A percentile compares a stretch with the other conserved stretches of the same genome.
phyloP scores from a whole-genome alignment of 208 protist genomes.

The Wallacemonas sp. region DNA sequence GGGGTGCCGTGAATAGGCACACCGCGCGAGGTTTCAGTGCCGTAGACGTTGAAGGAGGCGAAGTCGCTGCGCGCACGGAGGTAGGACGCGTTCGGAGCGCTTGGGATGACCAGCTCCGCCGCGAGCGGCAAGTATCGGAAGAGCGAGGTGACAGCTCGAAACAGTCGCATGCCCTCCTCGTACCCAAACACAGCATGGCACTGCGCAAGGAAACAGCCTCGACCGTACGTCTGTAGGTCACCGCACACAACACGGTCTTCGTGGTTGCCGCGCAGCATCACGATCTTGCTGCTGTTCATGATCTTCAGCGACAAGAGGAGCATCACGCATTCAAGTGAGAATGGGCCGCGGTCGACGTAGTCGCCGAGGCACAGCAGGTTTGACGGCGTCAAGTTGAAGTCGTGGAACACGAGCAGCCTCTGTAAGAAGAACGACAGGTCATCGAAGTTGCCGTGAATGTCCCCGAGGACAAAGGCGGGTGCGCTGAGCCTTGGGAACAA shows the following conservation, averaged over 20 bases:
- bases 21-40: background rate
- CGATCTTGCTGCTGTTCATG: slow-evolving; percentile 52
- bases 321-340: slow-evolving; percentile 64
- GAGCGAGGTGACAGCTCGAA: slow-evolving; percentile 51
- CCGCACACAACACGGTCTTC: slow-evolving; percentile 80
- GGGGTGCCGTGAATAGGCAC: slow-evolving; percentile 6
- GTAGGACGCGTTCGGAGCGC: slow-evolving; percentile 34
- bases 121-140: slow-evolving; percentile 78
- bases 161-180: slow-evolving; percentile 49
- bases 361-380: slow-evolving; percentile 64
- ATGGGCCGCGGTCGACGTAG: slow-evolving; percentile 78
- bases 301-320: slow-evolving; percentile 83
- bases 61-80: slow-evolving; percentile 16
- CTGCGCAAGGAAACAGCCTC: slow-evolving; percentile 63
- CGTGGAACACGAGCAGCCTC: slow-evolving; percentile 47
- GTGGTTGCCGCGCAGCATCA: slow-evolving; percentile 87
- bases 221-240: slow-evolving; percentile 63
- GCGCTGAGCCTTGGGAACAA: slow-evolving; percentile 55
- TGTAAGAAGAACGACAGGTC: slow-evolving; percentile 74
- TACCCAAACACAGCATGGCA: slow-evolving; percentile 61
- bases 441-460: slow-evolving; percentile 86
- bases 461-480: slow-evolving; percentile 69
- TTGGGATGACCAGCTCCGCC: slow-evolving; percentile 53
- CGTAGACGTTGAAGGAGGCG: slow-evolving; percentile 31
- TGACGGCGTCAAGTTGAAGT: slow-evolving; percentile 62